These are phyloP conservation scores for Amylostereum areolatum DNA, from an alignment of 1,284 basidiomycete species.

Conservation along the genomic window DNA sequence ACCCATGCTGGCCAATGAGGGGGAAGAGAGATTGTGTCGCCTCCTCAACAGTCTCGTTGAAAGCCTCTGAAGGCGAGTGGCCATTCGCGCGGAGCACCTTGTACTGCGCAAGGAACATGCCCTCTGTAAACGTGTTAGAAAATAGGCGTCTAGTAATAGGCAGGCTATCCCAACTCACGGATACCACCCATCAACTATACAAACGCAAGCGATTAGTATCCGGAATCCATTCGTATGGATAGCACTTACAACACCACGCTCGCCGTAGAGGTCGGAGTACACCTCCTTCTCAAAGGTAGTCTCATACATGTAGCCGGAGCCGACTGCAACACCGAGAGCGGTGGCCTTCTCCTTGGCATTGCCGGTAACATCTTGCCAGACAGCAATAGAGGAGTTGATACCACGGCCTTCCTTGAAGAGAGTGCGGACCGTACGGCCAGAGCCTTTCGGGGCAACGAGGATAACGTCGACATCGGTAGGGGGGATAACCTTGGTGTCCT, in stretches of 20 bases:
- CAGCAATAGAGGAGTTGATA: slow-evolving; percentile 87
- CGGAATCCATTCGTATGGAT: too few species aligned
- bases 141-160: slow-evolving; percentile 1
- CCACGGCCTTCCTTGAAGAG: slow-evolving; percentile 99
- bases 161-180: slow-evolving; percentile 45
- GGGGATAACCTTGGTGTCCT: slow-evolving; percentile 92
- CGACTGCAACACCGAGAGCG: slow-evolving; percentile 91
- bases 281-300: slow-evolving; percentile 99
- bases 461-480: slow-evolving; percentile 97
- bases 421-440: slow-evolving; percentile 96
- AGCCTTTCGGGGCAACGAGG: slow-evolving; percentile 98
- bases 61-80: slow-evolving; percentile 96
- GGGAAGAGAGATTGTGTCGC: slow-evolving; percentile 98
- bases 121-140: slow-evolving; percentile 52
- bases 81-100: slow-evolving; percentile 98
- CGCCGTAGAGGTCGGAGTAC: slow-evolving; percentile 98
- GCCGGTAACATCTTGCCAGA: slow-evolving; percentile 94
- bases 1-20: slow-evolving; percentile 92
- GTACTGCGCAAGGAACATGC: slow-evolving; percentile 99
- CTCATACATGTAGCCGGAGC: slow-evolving; percentile 96
- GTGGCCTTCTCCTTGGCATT: slow-evolving; percentile 97
- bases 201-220: slow-evolving; percentile 3
- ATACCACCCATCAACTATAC: slow-evolving; percentile 95
- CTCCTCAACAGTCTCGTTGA: slow-evolving; percentile 99
- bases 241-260: slow-evolving; percentile 90